These are phyloP conservation scores for Globisporangium acanthophoron DNA, from an alignment of 352 stramenopile species.

Conservation along the genomic window DNA sequence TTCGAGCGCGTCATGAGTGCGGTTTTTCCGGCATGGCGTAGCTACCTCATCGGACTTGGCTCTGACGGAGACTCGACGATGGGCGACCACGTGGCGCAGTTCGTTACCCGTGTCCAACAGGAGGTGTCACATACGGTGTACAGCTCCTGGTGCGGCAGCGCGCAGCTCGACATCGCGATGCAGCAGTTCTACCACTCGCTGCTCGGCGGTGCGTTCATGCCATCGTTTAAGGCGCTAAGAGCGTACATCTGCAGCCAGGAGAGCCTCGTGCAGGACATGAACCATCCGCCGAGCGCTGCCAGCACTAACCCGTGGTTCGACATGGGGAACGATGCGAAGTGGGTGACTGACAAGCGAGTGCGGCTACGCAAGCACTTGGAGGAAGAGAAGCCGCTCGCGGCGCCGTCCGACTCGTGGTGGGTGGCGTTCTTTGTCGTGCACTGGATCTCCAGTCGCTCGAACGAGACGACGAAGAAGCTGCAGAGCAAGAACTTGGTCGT, in stretches of 20 bases:
- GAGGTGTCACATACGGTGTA: slow-evolving; percentile 24
- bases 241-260: slow-evolving; percentile 27
- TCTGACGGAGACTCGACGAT: slow-evolving; percentile 31
- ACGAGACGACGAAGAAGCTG: slow-evolving; percentile 30
- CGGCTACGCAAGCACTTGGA: slow-evolving; percentile 42
- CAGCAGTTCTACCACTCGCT: slow-evolving; percentile 40
- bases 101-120: slow-evolving; percentile 24
- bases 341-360: slow-evolving; percentile 48
- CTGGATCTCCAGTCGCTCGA: slow-evolving; percentile 36
- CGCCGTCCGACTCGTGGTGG: slow-evolving; percentile 48
- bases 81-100: slow-evolving; percentile 18
- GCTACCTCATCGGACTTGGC: slow-evolving; percentile 26
- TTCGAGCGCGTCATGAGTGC: slow-evolving; percentile 27
- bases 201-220: slow-evolving; percentile 31
- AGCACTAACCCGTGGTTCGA: slow-evolving; percentile 21
- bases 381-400: slow-evolving; percentile 12
- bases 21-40: slow-evolving; percentile 34
- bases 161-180: slow-evolving; percentile 31
- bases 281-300: slow-evolving; percentile 13
- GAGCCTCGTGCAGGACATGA: slow-evolving; percentile 26
- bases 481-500: slow-evolving; percentile 18
- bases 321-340: slow-evolving; percentile 35
- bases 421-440: slow-evolving; percentile 45
- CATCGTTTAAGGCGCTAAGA: slow-evolving; percentile 24
- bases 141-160: slow-evolving; percentile 22